Conservation (phyloP, 768 basidiomycete genomes). For the Mycena albidolilacea region DNA sequence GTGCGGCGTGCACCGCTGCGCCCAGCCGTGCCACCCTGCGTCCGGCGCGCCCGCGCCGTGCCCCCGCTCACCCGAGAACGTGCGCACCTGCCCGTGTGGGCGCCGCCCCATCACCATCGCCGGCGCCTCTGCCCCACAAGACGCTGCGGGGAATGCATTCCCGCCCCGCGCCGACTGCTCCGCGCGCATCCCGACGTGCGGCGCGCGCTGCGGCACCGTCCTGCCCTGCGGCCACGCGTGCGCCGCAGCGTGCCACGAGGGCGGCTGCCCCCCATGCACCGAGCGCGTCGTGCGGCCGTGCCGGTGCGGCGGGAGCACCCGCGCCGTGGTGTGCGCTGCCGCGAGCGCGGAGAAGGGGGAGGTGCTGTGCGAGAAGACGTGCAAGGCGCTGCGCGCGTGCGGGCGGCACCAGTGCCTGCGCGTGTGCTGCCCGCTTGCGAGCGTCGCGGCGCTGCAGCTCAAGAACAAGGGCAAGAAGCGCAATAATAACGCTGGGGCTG, state of each 20-base stretch:
- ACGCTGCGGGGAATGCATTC: constrained; percentile 44
- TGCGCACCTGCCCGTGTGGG: constrained; percentile 90
- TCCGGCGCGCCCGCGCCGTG: constrained; percentile 71
- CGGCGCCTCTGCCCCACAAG: constrained; percentile 42
- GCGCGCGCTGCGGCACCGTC: constrained; percentile 74
- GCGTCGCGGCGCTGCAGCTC: constrained; percentile 60
- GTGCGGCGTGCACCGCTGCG: constrained; percentile 84
- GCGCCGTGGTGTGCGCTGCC: constrained; percentile 68
- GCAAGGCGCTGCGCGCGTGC: constrained; percentile 84
- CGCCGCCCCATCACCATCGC: constrained; percentile 65
- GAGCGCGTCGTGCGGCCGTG: constrained; percentile 83
- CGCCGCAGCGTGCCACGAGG: constrained; percentile 77
- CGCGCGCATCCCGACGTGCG: constrained; percentile 87
- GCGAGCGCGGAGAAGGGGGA: constrained; percentile 59
- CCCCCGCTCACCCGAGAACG: constrained; percentile 77
- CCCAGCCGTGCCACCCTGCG: constrained; percentile 84
- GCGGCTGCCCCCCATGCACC: constrained; percentile 85
- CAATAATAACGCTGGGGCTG: constrained; percentile 35
- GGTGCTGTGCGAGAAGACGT: constrained; percentile 86
- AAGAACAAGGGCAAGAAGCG: constrained; percentile 78
- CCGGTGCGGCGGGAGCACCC: constrained; percentile 84
- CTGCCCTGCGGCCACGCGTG: constrained; percentile 86
- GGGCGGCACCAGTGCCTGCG: constrained; percentile 90
- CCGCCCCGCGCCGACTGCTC: constrained; percentile 70
- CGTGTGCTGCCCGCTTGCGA: constrained; percentile 91